Evolutionary conservation across 2,329 filamentous ascomycete genomes (phyloP).

Genomic region (Pseudogymnoascus pannorum): DNA sequence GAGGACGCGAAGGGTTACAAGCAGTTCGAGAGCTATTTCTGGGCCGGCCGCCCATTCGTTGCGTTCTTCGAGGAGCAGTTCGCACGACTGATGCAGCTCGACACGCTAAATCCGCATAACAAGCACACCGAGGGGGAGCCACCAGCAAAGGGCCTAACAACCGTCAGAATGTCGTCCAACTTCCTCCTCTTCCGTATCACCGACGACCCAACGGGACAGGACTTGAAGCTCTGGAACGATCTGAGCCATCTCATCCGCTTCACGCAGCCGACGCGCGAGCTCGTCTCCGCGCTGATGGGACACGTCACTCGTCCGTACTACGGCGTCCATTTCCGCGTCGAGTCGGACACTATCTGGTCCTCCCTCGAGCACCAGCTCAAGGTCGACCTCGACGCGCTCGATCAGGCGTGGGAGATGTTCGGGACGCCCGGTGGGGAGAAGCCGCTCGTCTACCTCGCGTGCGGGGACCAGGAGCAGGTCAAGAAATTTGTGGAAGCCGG

Average conservation of each 20-base stretch:
- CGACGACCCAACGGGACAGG: constrained; percentile 31
- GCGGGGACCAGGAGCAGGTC: constrained; percentile 30
- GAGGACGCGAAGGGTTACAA: constrained; percentile 22
- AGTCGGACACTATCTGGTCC: constrained; percentile 33
- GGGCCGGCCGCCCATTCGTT: constrained; percentile 27
- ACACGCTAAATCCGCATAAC: constrained; percentile 11
- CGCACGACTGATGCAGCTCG: constrained; percentile 11
- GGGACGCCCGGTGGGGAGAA: constrained; percentile 17
- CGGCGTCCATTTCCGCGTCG: constrained; percentile 32
- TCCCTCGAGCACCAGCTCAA: constrained; percentile 29
- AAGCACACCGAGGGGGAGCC: constrained; percentile 7
- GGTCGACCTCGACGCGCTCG: constrained; percentile 30
- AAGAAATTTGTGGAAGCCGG: constrained; percentile 27
- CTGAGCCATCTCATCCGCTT: constrained; percentile 28
- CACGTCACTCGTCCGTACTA: constrained; percentile 26
- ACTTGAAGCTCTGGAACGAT: constrained; percentile 32
- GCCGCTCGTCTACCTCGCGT: constrained; percentile 31
- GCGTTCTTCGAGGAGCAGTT: constrained; percentile 24
- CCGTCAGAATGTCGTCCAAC: constrained; percentile 26
- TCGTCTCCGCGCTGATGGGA: constrained; percentile 19
- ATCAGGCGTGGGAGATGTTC: constrained; percentile 28
- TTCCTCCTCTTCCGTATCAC: constrained; percentile 32
- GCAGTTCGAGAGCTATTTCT: constrained; percentile 27
- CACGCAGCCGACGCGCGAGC: constrained; percentile 22
- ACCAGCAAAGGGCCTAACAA: constrained; percentile 24